phyloP scores from a whole-genome alignment of 805 yeast species.

The Yamadazyma paraphyllophila region DNA sequence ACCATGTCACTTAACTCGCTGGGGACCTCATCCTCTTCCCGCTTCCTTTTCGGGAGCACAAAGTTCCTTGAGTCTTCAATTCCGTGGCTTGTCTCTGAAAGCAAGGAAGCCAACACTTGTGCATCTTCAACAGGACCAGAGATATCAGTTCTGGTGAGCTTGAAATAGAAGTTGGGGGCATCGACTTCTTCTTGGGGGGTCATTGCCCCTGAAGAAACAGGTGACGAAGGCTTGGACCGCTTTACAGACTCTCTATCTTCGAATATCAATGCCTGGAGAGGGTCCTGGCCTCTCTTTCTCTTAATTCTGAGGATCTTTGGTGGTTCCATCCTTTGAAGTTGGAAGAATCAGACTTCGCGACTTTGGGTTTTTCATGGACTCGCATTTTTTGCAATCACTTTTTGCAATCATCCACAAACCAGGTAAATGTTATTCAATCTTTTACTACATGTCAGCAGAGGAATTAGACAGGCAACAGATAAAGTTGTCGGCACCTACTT shows the following conservation, averaged over 20 bases:
- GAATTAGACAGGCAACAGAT: constrained; percentile 31
- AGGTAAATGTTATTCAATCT: constrained; percentile 4
- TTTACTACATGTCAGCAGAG: constrained; percentile 18
- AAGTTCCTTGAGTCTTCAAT: constrained; percentile 25
- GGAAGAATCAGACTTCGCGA: background rate
- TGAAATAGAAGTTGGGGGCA: constrained; percentile 27
- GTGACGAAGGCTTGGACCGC: constrained; percentile 41
- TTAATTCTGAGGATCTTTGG: constrained; percentile 81
- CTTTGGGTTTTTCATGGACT: background rate
- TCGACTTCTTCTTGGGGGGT: constrained; percentile 27
- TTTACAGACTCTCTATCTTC: constrained; percentile 40
- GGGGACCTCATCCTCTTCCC: constrained; percentile 43
- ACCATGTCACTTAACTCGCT: constrained; percentile 76
- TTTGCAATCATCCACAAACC: constrained; percentile 9
- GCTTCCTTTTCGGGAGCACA: constrained; percentile 32
- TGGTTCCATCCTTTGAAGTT: constrained; percentile 17
- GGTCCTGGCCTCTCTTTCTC: constrained; percentile 83
- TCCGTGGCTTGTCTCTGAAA: constrained; percentile 9
- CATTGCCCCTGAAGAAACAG: constrained; percentile 30
- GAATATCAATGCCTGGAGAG: constrained; percentile 72
- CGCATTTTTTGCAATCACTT: background rate
- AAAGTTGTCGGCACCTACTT: constrained; percentile 49
- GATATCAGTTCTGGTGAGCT: constrained; percentile 37
- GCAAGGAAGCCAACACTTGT: constrained; percentile 11
- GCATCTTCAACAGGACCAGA: constrained; percentile 4